Evolutionary conservation across 2,329 filamentous ascomycete genomes (phyloP).

Genomic region (Corniculantispora saksenae): DNA sequence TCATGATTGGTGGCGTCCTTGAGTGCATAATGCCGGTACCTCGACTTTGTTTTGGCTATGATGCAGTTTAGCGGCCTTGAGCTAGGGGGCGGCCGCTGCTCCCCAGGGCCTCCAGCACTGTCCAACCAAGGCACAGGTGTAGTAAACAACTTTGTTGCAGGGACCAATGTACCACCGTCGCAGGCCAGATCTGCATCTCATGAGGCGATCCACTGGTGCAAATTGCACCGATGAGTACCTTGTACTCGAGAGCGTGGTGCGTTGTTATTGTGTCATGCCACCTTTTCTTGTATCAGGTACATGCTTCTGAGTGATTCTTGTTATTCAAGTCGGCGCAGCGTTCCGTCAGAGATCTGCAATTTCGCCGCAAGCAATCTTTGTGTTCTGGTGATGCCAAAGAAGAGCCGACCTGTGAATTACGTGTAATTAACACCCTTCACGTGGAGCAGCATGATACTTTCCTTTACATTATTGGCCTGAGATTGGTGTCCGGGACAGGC

Average conservation of each 20-base stretch:
- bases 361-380: not conserved
- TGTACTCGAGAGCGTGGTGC: not conserved
- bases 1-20: slow-evolving; percentile 8
- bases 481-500: not conserved
- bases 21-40: not conserved
- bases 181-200: slow-evolving; percentile 12
- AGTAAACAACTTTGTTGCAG: not conserved
- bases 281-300: not conserved
- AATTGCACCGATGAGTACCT: not conserved
- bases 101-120: not conserved
- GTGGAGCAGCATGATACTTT: not conserved
- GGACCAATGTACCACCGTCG: not conserved
- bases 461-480: slow-evolving; percentile 3
- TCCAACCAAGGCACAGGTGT: too few relatives aligned
- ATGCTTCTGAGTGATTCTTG: not conserved
- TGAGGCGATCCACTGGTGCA: not conserved
- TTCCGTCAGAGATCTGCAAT: slow-evolving; percentile 5
- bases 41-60: not conserved
- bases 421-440: not conserved
- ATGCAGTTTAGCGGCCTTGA: not conserved
- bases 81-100: not conserved
- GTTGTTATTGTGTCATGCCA: not conserved
- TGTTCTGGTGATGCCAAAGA: not conserved
- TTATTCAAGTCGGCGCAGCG: not conserved
- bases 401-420: not conserved